Percentiles rank a stretch among this genome's conserved stretches.
These are phyloP conservation scores for Corymbia citriodora DNA, from an alignment of 441 rosid species.

Conservation along the genomic window DNA sequence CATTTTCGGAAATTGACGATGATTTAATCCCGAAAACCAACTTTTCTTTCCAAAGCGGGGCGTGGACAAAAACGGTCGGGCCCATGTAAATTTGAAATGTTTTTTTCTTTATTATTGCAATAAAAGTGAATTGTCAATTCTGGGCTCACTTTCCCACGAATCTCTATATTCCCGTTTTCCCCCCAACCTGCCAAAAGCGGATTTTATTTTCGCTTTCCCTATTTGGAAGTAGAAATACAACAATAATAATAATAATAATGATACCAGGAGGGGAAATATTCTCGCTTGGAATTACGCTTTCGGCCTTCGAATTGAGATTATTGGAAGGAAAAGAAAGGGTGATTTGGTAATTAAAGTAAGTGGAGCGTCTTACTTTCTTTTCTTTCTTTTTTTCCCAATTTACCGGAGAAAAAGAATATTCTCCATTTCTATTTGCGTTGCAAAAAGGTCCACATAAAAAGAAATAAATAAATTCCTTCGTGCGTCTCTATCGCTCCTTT, in stretches of 20 bases:
- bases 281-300: neutral
- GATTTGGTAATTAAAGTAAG: neutral
- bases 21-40: neutral
- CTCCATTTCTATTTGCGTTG: neutral
- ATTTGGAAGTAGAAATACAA: neutral
- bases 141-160: neutral
- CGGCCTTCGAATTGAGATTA: neutral
- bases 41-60: neutral
- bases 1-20: neutral
- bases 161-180: neutral
- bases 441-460: neutral
- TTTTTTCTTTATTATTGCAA: too few relatives aligned
- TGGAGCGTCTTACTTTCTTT: neutral
- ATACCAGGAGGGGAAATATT: neutral
- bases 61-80: neutral
- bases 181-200: neutral
- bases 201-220: neutral
- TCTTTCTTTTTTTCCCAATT: neutral
- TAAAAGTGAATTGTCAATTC: neutral
- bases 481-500: neutral
- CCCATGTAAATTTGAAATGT: neutral
- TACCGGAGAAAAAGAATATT: neutral
- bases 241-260: neutral
- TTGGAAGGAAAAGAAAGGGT: neutral
- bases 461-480: neutral